phyloP scores from a whole-genome alignment of 2,329 filamentous ascomycete species.

The Reticulascus tulasneorum region DNA sequence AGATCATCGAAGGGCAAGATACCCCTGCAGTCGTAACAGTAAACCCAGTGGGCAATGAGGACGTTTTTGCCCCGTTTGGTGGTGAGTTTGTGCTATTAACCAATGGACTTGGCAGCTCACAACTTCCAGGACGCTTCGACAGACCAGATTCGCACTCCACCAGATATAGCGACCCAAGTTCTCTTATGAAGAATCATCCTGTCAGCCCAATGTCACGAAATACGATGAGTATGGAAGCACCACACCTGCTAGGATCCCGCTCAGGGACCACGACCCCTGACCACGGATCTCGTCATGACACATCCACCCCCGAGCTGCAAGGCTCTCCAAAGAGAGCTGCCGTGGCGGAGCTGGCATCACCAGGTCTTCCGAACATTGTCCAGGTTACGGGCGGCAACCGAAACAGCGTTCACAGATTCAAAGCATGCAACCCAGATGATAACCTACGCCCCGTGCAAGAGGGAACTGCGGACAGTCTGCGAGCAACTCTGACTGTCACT shows the following conservation, averaged over 20 bases:
- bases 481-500: constrained; percentile 6
- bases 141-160: constrained; percentile 13
- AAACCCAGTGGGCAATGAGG: constrained; percentile 22
- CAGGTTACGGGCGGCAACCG: constrained; percentile 13
- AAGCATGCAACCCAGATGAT: constrained; percentile 8
- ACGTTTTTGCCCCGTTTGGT: constrained; percentile 42
- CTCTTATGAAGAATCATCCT: constrained; percentile 13
- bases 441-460: constrained; percentile 6
- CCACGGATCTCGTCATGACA: constrained; percentile 6
- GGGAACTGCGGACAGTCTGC: constrained; percentile 6
- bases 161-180: constrained; percentile 5
- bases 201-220: constrained; percentile 5
- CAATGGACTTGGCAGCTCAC: neutral
- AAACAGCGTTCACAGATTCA: constrained; percentile 8
- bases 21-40: constrained; percentile 19
- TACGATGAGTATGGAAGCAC: neutral
- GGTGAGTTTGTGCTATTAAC: constrained; percentile 25
- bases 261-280: neutral
- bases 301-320: constrained; percentile 13
- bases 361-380: constrained; percentile 11
- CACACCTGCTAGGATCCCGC: constrained; percentile 3
- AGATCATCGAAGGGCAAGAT: constrained; percentile 23
- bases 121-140: constrained; percentile 10
- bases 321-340: constrained; percentile 12
- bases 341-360: constrained; percentile 12